phyloP scores from a whole-genome alignment of 805 yeast species.

The Cephaloascus fragrans region DNA sequence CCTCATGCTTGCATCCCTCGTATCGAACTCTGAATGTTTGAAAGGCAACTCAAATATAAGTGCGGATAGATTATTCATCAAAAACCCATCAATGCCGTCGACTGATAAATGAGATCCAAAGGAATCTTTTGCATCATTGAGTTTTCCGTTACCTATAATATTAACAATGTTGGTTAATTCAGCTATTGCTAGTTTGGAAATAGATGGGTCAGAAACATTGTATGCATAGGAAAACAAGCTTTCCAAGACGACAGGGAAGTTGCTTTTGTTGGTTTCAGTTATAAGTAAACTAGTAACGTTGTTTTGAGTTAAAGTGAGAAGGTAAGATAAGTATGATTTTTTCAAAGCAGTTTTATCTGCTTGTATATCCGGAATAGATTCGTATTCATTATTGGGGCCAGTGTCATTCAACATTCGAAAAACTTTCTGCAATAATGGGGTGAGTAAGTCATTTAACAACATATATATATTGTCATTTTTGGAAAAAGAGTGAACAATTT shows the following conservation, averaged over 20 bases:
- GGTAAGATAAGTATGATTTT: slow-evolving; percentile 57
- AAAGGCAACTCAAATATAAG: slow-evolving; percentile 75
- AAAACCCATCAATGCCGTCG: slow-evolving; percentile 62
- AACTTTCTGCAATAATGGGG: slow-evolving; percentile 65
- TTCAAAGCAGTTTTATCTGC: slow-evolving; percentile 61
- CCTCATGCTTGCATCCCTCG: slow-evolving; percentile 73
- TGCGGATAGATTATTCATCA: slow-evolving; percentile 59
- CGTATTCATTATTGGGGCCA: slow-evolving; percentile 20
- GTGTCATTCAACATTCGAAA: slow-evolving; percentile 35
- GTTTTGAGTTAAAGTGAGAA: slow-evolving; percentile 66
- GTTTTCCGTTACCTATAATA: slow-evolving; percentile 60
- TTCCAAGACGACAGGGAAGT: slow-evolving; percentile 50
- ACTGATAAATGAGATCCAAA: slow-evolving; percentile 39
- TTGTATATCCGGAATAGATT: slow-evolving; percentile 44
- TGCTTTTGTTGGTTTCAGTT: slow-evolving; percentile 53
- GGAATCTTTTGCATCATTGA: slow-evolving; percentile 52
- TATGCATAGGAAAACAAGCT: slow-evolving; percentile 57
- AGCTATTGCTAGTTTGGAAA: slow-evolving; percentile 60
- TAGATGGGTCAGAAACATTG: slow-evolving; percentile 50
- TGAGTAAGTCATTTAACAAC: slow-evolving; percentile 59
- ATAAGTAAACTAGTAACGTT: slow-evolving; percentile 71
- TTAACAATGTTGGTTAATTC: slow-evolving; percentile 55
- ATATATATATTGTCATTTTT: slow-evolving; percentile 60
- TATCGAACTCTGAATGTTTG: slow-evolving; percentile 51
- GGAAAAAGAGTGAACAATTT: slow-evolving; percentile 71